These are phyloP conservation scores for Plasmodium reichenowi DNA, from an alignment of 169 alveolate genomes.

Conservation along the genomic window DNA sequence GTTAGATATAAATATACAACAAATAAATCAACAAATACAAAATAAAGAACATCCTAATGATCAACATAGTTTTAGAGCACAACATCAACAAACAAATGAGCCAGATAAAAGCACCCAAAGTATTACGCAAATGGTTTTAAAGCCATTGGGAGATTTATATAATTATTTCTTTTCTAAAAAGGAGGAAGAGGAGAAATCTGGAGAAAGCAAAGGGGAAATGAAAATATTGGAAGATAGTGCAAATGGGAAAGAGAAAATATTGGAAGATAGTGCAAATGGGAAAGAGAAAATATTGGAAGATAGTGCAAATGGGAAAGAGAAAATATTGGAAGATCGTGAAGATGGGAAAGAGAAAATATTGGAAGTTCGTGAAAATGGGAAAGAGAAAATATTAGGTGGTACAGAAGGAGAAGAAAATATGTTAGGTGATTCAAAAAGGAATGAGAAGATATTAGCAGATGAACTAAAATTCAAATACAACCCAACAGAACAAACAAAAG, in stretches of 20 bases:
- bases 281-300: not conserved
- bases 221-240: not conserved
- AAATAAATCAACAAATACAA: conserved; percentile 7
- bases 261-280: not conserved
- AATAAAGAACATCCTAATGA: not conserved
- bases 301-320: not conserved
- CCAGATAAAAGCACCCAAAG: not conserved
- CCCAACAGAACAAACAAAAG: not conserved
- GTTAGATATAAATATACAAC: conserved; percentile 26
- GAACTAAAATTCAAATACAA: not conserved
- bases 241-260: too few species aligned
- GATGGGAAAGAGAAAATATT: too few species aligned
- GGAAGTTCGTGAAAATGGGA: too few species aligned
- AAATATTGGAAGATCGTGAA: too few species aligned
- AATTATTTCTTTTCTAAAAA: conserved; percentile 37
- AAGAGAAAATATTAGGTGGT: not conserved
- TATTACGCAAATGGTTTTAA: conserved; percentile 5
- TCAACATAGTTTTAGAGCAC: not conserved
- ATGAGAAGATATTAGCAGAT: not conserved
- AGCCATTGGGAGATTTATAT: conserved; percentile 9
- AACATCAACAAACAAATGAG: not conserved
- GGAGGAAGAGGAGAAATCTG: not conserved
- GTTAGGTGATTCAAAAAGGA: not conserved
- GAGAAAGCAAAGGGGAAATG: too few species aligned
- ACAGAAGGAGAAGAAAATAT: not conserved